Base-by-base conservation (phyloP, 495 filamentous ascomycete genomes). In the Neurospora sp. region DNA sequence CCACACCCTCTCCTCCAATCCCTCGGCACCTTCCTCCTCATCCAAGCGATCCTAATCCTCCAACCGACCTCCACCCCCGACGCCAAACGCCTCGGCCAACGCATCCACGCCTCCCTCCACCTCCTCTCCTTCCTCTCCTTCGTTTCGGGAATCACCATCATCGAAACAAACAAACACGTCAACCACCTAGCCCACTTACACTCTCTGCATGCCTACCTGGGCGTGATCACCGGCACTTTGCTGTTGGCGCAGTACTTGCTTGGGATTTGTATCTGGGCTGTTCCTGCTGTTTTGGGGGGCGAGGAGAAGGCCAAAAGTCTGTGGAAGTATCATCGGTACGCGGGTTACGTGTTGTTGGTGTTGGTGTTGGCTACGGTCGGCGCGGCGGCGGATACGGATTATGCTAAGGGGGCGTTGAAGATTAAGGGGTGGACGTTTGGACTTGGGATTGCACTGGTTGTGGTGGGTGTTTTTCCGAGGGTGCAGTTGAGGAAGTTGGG, bases 1-100 rank as follows among this genome's bases (percentile, higher is more conserved):
- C 87, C 91, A 0, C 95, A 98, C 83, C 95, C 95, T 80, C 88
- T 97, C 66, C 89, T 96, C 72, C 94, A 95, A 78, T 90, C 90
- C 36, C 81, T 91, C 71, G 93, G 89, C 36, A 78, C 95, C 34
- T 85, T 96, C 72, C 83, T 93, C 45, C 85, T 93, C 72, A 87
- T 92, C 66, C 91, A 97, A 84, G 90, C 89, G 28, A 90, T 93
- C 77, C 90, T 98, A 42, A 83, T 97, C 78, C 88, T 98, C 39
- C 95, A 98, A 79, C 95, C 95, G 3, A 98, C 95, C 9, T 86
- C 92, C 75, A 93, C 92, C 0, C 83, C 90, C 3, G 76, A 81
- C 13, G 90, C 96, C 77, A 98, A 97, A 78, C 83, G 83, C 19
- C 77, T 85, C 21, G 95, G 94, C 37, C 91, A 92, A 36, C 86